A percentile compares a stretch with the other conserved stretches of the same genome.
Conservation (phyloP, 179 eudicot genomes). For the Beta corolliflora region DNA sequence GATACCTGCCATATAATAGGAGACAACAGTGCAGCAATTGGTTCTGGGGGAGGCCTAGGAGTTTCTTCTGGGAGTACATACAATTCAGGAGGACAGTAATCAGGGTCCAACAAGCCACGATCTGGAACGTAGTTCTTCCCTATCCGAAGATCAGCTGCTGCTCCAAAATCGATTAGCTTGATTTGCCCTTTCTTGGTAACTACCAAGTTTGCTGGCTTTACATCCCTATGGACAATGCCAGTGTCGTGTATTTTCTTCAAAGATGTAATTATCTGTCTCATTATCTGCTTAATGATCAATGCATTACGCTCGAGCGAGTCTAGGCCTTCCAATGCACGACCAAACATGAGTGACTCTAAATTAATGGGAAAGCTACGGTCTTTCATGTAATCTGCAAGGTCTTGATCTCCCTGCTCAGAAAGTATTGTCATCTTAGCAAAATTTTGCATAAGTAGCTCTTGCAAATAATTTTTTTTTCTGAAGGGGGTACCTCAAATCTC, state of each 20-base stretch:
- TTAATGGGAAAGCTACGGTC: slow-evolving; percentile 81
- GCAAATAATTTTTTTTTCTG: not conserved
- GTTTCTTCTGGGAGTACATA: slow-evolving; percentile 96
- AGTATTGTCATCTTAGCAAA: not conserved
- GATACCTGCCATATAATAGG: slow-evolving; percentile 95
- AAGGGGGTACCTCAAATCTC: slow-evolving; percentile 81
- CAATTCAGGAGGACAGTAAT: slow-evolving; percentile 93
- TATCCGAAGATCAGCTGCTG: slow-evolving; percentile 90
- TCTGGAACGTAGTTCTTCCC: slow-evolving; percentile 90
- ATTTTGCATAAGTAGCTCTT: not conserved
- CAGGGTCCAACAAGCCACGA: slow-evolving; percentile 86
- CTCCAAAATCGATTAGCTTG: slow-evolving; percentile 95
- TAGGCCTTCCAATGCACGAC: slow-evolving; percentile 72
- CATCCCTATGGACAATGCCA: slow-evolving; percentile 93
- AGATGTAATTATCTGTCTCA: slow-evolving; percentile 92
- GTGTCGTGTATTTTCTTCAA: slow-evolving; percentile 87
- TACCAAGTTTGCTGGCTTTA: slow-evolving; percentile 96
- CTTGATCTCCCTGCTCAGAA: slow-evolving; percentile 75
- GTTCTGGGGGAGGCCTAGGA: slow-evolving; percentile 96
- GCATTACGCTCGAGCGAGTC: slow-evolving; percentile 71
- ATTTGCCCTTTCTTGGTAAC: slow-evolving; percentile 90
- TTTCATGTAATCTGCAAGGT: slow-evolving; percentile 87
- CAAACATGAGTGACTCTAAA: slow-evolving; percentile 82
- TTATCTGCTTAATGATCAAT: slow-evolving; percentile 81
- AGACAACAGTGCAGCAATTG: slow-evolving; percentile 88